Evolutionary conservation across 352 stramenopile species (phyloP).

Genomic region (Pythium dissotocum): DNA sequence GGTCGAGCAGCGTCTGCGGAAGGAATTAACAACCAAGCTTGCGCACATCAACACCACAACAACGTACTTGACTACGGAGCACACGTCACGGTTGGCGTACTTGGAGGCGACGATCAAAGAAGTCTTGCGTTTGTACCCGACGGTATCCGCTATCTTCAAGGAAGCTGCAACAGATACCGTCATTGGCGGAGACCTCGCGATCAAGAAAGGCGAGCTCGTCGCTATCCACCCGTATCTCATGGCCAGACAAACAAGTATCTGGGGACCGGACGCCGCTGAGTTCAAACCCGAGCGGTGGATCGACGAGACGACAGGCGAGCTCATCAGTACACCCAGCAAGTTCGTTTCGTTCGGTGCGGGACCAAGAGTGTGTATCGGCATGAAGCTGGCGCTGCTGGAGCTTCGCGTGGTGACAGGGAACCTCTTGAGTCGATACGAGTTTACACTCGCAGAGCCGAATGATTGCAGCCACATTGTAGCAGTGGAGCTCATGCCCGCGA

Average conservation of each 20-base stretch:
- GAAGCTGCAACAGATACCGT: not conserved
- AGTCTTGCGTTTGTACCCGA: constrained; percentile 62
- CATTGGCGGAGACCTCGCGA: constrained; percentile 8
- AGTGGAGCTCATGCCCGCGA: constrained; percentile 1
- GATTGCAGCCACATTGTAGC: constrained; percentile 7
- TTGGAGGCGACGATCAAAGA: constrained; percentile 57
- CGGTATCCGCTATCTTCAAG: not conserved
- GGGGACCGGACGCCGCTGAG: constrained; percentile 48
- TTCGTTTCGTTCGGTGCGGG: constrained; percentile 44
- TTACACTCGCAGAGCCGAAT: not conserved
- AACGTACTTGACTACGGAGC: constrained; percentile 36
- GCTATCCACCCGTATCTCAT: constrained; percentile 35
- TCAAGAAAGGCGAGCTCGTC: constrained; percentile 27
- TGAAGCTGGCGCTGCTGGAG: constrained; percentile 50
- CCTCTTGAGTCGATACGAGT: constrained; percentile 7
- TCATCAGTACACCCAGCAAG: constrained; percentile 7
- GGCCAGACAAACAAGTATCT: constrained; percentile 30
- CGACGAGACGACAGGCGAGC: constrained; percentile 8
- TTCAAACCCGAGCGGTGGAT: constrained; percentile 64
- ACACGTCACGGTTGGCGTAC: constrained; percentile 54
- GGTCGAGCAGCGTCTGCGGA: constrained; percentile 39
- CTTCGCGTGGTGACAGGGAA: constrained; percentile 14
- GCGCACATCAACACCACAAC: not conserved
- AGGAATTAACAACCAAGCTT: constrained; percentile 37
- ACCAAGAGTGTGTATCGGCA: constrained; percentile 42